These are phyloP conservation scores for Entomortierella parvispora DNA, from an alignment of 192 early-diverging fungal species.

Conservation along the genomic window DNA sequence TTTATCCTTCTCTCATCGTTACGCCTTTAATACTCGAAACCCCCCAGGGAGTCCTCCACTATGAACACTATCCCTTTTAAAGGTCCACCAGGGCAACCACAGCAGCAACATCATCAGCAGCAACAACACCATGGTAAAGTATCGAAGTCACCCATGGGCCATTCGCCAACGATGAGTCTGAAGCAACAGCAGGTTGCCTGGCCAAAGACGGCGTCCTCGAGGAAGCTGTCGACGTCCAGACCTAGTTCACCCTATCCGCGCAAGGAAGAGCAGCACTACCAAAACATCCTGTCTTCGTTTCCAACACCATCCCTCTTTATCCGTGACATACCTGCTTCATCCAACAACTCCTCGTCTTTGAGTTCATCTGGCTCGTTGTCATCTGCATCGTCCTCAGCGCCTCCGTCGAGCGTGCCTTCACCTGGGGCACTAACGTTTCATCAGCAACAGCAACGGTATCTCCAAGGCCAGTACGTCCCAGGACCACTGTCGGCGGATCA, in stretches of 20 bases:
- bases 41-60: background rate
- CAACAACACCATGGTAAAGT: conserved; percentile 2
- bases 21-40: background rate
- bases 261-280: conserved; percentile 38
- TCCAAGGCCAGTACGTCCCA: conserved; percentile 17
- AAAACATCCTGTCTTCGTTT: conserved; percentile 37
- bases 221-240: conserved; percentile 36
- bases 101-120: conserved; percentile 3
- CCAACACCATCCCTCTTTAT: conserved; percentile 39
- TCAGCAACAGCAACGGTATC: conserved; percentile 25
- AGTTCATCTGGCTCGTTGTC: background rate
- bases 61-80: conserved; percentile 43
- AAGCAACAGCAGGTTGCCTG: conserved; percentile 41
- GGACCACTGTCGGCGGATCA: conserved; percentile 42
- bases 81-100: background rate
- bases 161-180: background rate
- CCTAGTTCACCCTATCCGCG: conserved; percentile 36
- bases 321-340: conserved; percentile 26
- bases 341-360: conserved; percentile 9
- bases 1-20: background rate
- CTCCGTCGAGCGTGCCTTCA: conserved; percentile 1
- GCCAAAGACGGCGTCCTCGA: conserved; percentile 32
- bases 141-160: conserved; percentile 3
- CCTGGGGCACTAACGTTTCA: conserved; percentile 13
- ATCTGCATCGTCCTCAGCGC: conserved; percentile 14